Base-by-base conservation (phyloP, 345 rosid species). In the Cardamine resedifolia region DNA sequence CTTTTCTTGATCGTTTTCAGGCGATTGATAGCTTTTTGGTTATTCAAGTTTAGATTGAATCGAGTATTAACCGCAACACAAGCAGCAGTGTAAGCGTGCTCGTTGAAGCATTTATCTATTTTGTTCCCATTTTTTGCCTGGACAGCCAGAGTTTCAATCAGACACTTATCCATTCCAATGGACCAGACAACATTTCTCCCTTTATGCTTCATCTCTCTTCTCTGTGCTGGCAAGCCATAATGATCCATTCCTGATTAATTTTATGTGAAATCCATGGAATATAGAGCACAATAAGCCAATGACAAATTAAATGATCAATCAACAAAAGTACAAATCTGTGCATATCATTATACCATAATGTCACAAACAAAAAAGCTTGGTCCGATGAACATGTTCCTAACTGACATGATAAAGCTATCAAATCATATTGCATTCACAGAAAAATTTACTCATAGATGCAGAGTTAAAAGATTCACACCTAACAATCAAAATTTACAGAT, bases 151-250 rank as follows among this genome's bases (percentile, higher is more conserved):
- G 97, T 82, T 85, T 90, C 97, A 28, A 90, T 90, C 18, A 90
- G 79, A 64, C 97, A 90, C 78, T 87, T 90, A 79, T 88, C 97
- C 97, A 87, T 90, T 63, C 90, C 97, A 51, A 87, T 73, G 3
- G 92, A 90, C 97, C 97, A 90, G 7, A 88, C 88, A 68, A 90
- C 95, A 78, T 90, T 90, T 69, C 97, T 87, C 69, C 97, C 97
- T 75, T 83, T 85, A 72, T 90, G 90, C 80, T 88, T 90, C 88
- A 83, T 82, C 70, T 83, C 87, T 79, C 82, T 80, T 78, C 88
- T 84, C 66, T 79, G 85, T 10, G 74, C 84, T 55, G 79, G 89
- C 73, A 83, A 65, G 47, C 85, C 85, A 70, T 82, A 85, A 24
- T 82, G 88, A 51, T 88, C 92, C 97, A 90, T 84, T 67, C 84